Percentiles rank a stretch among this genome's conserved stretches.
Conservation (phyloP, 2,329 filamentous ascomycete genomes). For the Monilinia laxa region DNA sequence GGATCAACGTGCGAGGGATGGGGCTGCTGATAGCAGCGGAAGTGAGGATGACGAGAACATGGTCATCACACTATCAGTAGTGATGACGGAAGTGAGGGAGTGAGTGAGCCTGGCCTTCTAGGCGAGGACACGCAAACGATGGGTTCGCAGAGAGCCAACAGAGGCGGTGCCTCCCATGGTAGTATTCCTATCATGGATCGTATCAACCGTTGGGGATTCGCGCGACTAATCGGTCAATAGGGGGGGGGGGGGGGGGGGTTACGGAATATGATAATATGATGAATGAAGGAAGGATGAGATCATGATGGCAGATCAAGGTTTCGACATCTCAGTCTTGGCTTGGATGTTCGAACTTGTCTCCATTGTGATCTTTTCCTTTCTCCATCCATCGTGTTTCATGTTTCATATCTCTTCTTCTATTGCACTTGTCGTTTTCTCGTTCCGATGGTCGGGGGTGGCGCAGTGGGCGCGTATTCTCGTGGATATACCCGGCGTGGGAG, state of each 20-base stretch:
- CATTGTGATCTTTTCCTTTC: background rate
- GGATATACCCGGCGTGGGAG: too few relatives aligned
- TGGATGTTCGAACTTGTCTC: background rate
- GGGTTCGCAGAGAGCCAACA: background rate
- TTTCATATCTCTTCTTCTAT: too few relatives aligned
- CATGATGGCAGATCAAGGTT: background rate
- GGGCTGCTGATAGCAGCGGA: background rate
- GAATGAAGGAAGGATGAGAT: background rate
- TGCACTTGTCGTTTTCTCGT: too few relatives aligned
- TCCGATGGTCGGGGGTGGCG: too few relatives aligned
- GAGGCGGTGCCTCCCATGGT: background rate
- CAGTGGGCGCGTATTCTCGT: too few relatives aligned
- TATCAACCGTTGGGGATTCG: background rate
- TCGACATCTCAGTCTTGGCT: background rate
- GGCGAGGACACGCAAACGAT: background rate
- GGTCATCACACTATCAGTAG: background rate
- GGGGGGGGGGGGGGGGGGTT: background rate
- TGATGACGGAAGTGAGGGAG: background rate
- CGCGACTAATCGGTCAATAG: background rate
- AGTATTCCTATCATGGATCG: background rate
- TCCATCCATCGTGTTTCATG: too few relatives aligned
- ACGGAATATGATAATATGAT: background rate
- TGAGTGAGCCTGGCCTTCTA: background rate
- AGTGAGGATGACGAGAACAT: background rate
- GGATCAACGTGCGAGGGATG: background rate